Evolutionary conservation across 2,329 filamentous ascomycete genomes (phyloP), one percentile per base, ranked within the genome.

Genomic region (Bipolaris bicolor): DNA sequence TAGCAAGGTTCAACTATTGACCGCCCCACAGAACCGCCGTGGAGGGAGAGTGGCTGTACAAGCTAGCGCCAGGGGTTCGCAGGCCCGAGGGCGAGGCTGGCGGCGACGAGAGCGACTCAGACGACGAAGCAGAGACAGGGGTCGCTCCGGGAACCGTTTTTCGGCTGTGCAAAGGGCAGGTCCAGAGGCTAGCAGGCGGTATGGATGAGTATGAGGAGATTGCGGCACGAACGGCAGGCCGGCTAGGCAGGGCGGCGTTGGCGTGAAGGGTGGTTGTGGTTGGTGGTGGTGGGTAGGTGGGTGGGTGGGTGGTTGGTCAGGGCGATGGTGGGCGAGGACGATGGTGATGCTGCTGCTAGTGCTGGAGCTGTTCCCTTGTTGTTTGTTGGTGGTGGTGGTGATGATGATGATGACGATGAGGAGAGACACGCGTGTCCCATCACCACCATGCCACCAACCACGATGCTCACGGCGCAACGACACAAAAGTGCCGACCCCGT

Each of bases 1-100:
- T 33, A 39, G 31, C 53, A 40, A 36, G 52, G 46, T 55, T 48
- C 33, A 41, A 29, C 48, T 52, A 54, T 47, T 64, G 57, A 66
- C 44, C 16, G 40, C 33, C 37, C 39, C 51, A 48, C 76, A 84
- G 88, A 34, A 87, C 86, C 2, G 90, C 90, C 0, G 81, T 95
- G 1, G 88, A 91, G 70, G 88, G 88, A 0, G 76, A 72, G 46
- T 82, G 76, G 61, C 68, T 74, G 45, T 70, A 75, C 58, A 70
- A 68, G 62, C 66, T 76, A 70, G 69, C 68, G 63, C 69, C 67
- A 72, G 71, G 72, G 66, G 66, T 49, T 2, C 79, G 79, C 1
- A 82, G 79, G 33, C 56, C 78, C 2, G 78, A 76, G 2, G 77
- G 77, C 31, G 70, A 73, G 55, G 69, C 69, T 47, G 70, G 67